Evolutionary conservation across 805 yeast genomes (phyloP), one percentile per base, ranked within the genome.

Genomic region (Schwanniomyces yamadae): DNA sequence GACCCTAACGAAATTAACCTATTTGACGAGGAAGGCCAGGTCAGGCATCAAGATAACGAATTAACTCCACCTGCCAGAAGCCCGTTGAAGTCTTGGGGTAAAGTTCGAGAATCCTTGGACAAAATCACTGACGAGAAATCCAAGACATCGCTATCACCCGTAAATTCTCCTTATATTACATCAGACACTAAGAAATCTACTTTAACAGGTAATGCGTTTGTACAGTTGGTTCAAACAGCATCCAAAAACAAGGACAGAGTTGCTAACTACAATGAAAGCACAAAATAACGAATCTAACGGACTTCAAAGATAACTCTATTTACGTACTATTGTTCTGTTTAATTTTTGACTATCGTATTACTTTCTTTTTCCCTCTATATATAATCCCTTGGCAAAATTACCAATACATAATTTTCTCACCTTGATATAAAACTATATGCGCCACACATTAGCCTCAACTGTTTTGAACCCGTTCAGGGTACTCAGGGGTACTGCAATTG

Each of bases 161-260:
- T 19, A 7, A 31, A 41, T 23, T 33, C 52, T 11, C 39, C 48
- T 5, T 14, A 28, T 17, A 41, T 31, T 16, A 30, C 33, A 3
- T 24, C 21, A 5, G n/a, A 9, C 8, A 17, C 16, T 9, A 34
- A 37, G 21, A 69, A 69, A 51, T 63, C 72, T 10, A 55, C 61
- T 12, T 46, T 75, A 36, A 70, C 76, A 7, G 66, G 72, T n/a
- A 66, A 67, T 38, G 76, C 83, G 4, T 82, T 84, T 60, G 82
- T 79, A 17, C 85, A 80, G 51, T 76, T 84, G 45, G 91, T 84
- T 2, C 69, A 67, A 35, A 80, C 89, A 1, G 91, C 87, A 1
- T 66, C 76, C 13, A 68, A 77, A 35, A 78, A 81, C 48, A 78
- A 75, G 52, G 80, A 79, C 23, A 49, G 73, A 21, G 74, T 59